Percentiles rank a stretch among this genome's conserved stretches.
Conservation (phyloP, 768 basidiomycete genomes). For the Lactarius pseudohatsudake region DNA sequence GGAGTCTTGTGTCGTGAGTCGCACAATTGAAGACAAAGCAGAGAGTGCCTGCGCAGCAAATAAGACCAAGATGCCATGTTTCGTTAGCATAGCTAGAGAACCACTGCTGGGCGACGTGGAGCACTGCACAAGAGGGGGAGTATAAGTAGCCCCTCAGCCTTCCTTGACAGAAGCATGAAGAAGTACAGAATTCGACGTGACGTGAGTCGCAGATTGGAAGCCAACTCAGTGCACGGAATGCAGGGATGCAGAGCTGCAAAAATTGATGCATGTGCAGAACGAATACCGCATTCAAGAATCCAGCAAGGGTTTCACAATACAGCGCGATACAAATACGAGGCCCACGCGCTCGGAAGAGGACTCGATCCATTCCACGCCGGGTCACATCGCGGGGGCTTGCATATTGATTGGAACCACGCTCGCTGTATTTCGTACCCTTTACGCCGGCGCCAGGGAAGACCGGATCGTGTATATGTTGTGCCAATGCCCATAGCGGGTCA, state of each 20-base stretch:
- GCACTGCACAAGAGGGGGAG: neutral
- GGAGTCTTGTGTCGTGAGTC: neutral
- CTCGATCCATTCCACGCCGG: neutral
- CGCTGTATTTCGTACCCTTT: too few relatives aligned
- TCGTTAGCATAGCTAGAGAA: neutral
- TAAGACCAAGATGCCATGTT: neutral
- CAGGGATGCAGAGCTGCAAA: neutral
- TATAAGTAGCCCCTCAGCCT: neutral
- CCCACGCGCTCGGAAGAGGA: neutral
- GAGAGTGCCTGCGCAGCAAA: neutral
- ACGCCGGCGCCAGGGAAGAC: too few relatives aligned
- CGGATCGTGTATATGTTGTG: too few relatives aligned
- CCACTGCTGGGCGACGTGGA: neutral
- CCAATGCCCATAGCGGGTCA: too few relatives aligned
- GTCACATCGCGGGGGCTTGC: too few relatives aligned
- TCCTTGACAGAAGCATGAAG: neutral
- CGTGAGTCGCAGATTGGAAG: neutral
- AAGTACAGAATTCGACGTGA: neutral
- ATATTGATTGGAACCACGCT: too few relatives aligned
- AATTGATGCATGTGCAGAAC: neutral
- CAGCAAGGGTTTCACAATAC: neutral
- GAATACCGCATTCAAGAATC: neutral
- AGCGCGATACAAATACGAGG: neutral
- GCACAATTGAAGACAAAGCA: neutral
- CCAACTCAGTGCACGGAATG: neutral